phyloP scores from a whole-genome alignment of 805 yeast genomes.

The Ogataea pignaliae region DNA sequence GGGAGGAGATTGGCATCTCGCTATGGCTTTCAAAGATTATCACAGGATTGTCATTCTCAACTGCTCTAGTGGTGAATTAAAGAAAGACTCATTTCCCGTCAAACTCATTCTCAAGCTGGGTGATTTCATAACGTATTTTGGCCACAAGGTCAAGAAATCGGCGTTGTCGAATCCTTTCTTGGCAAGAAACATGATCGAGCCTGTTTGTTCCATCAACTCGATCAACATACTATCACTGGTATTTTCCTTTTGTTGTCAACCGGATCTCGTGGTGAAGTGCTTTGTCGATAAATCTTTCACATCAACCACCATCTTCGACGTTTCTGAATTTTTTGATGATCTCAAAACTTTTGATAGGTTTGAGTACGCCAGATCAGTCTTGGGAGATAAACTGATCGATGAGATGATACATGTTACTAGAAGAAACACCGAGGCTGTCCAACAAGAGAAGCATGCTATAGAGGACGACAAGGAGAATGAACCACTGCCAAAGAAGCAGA shows the following conservation, averaged over 20 bases:
- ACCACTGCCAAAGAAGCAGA: background rate
- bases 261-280: slow-evolving; percentile 10
- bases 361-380: slow-evolving; percentile 16
- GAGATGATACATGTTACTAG: slow-evolving; percentile 13
- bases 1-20: slow-evolving; percentile 31
- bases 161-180: slow-evolving; percentile 24
- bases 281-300: slow-evolving; percentile 20
- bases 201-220: slow-evolving; percentile 22
- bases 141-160: slow-evolving; percentile 24
- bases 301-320: slow-evolving; percentile 24
- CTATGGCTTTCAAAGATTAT: slow-evolving; percentile 23
- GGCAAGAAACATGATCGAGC: slow-evolving; percentile 21
- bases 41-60: slow-evolving; percentile 25
- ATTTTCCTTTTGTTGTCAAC: slow-evolving; percentile 25
- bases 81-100: slow-evolving; percentile 15
- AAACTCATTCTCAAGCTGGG: slow-evolving; percentile 23
- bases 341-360: slow-evolving; percentile 24
- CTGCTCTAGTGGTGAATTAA: slow-evolving; percentile 17
- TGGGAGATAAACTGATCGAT: slow-evolving; percentile 21
- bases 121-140: slow-evolving; percentile 24
- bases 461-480: background rate
- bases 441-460: background rate
- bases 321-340: slow-evolving; percentile 24
- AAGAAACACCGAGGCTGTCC: background rate
- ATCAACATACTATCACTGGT: slow-evolving; percentile 26